Evolutionary conservation across 768 basidiomycete species (phyloP).

Genomic region (Hygrocybe coccinea): DNA sequence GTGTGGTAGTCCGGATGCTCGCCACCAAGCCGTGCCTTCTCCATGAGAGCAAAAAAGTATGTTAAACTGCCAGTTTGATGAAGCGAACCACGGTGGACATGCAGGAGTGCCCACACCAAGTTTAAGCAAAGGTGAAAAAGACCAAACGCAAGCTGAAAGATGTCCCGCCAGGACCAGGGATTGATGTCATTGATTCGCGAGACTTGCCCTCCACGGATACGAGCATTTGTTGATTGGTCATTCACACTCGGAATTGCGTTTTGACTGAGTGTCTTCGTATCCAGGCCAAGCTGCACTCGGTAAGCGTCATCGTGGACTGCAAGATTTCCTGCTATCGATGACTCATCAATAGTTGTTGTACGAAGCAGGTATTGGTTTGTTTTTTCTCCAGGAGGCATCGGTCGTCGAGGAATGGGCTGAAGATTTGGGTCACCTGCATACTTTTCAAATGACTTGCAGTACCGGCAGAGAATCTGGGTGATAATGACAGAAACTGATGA

Average conservation of each 20-base stretch:
- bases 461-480: constrained; percentile 4
- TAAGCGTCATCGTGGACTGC: no score
- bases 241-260: constrained; percentile 3
- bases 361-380: constrained; percentile 23
- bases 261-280: constrained; percentile 6
- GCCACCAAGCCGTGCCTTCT: constrained; percentile 27
- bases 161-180: constrained; percentile 18
- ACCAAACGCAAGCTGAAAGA: constrained; percentile 24
- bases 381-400: constrained; percentile 17
- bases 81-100: constrained; percentile 25
- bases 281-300: not conserved
- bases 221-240: no score
- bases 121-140: constrained; percentile 35
- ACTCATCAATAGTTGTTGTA: constrained; percentile 28
- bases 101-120: constrained; percentile 28
- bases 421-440: constrained; percentile 6
- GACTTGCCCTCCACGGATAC: constrained; percentile 5
- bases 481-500: constrained; percentile 3
- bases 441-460: not conserved
- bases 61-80: constrained; percentile 22
- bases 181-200: constrained; percentile 15
- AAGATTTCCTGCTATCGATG: not conserved
- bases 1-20: constrained; percentile 35
- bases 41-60: constrained; percentile 27
- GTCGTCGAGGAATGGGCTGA: constrained; percentile 14